Percentiles rank a stretch among this genome's conserved stretches.
These are phyloP conservation scores for Allium sativum DNA, from an alignment of 106 monocot species.

Conservation along the genomic window DNA sequence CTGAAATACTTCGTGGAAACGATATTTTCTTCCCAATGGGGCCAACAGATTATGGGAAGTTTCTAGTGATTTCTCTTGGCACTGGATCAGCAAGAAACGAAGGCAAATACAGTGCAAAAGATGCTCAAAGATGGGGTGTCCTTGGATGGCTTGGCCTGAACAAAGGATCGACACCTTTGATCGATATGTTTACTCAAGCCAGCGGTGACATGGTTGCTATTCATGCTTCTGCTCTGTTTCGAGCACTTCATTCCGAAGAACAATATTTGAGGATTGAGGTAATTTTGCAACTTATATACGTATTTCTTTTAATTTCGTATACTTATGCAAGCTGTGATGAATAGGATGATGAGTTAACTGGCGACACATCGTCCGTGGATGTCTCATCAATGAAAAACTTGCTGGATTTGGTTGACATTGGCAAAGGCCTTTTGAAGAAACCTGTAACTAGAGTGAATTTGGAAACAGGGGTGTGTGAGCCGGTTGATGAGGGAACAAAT, in stretches of 20 bases:
- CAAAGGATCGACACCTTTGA: constrained; percentile 33
- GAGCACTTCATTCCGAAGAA: constrained; percentile 22
- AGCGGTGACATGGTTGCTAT: constrained; percentile 75
- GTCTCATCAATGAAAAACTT: constrained; percentile 42
- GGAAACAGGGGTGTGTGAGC: constrained; percentile 35
- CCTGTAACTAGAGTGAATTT: constrained; percentile 43
- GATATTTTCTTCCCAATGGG: constrained; percentile 33
- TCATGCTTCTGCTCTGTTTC: constrained; percentile 38
- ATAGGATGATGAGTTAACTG: constrained; percentile 42
- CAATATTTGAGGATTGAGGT: constrained; percentile 71
- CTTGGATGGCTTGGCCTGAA: constrained; percentile 36
- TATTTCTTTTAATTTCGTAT: not conserved
- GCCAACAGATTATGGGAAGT: constrained; percentile 42
- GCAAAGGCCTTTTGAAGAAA: constrained; percentile 31
- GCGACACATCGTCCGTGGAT: constrained; percentile 31
- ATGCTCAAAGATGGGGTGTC: constrained; percentile 43
- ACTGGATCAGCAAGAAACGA: constrained; percentile 31
- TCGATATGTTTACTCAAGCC: constrained; percentile 43
- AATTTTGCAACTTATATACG: not conserved
- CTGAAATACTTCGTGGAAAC: constrained; percentile 25
- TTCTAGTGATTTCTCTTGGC: constrained; percentile 55
- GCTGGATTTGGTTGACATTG: constrained; percentile 26
- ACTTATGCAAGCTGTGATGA: not conserved
- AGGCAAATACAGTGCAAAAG: constrained; percentile 20
- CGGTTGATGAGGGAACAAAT: constrained; percentile 28